Percentiles rank a stretch among this genome's conserved stretches.
These are phyloP conservation scores for Saitozyma podzolica DNA, from an alignment of 768 basidiomycete species.

Conservation along the genomic window DNA sequence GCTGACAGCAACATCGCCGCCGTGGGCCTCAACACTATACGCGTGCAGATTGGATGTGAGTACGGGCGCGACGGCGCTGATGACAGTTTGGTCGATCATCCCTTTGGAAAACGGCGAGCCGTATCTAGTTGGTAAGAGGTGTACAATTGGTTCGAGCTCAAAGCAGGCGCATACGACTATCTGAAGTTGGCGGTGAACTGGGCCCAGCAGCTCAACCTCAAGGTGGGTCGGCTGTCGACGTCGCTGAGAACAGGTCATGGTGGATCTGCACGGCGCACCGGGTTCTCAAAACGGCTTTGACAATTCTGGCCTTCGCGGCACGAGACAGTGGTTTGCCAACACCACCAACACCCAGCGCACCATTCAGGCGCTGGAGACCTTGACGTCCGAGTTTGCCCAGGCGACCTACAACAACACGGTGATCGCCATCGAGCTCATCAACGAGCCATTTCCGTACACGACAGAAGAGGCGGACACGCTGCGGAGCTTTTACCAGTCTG, in stretches of 20 bases:
- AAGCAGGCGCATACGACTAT: constrained; percentile 40
- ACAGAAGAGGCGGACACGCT: constrained; percentile 28
- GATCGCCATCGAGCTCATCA: constrained; percentile 46
- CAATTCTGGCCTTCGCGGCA: constrained; percentile 42
- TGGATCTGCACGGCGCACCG: constrained; percentile 50
- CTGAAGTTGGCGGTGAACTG: constrained; percentile 45
- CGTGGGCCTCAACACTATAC: constrained; percentile 48
- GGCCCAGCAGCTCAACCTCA: constrained; percentile 40
- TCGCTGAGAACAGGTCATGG: constrained; percentile 26
- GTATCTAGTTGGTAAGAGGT: constrained; percentile 7
- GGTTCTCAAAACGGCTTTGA: constrained; percentile 49
- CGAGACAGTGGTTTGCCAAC: constrained; percentile 45
- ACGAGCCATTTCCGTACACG: constrained; percentile 45
- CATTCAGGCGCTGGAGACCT: constrained; percentile 33
- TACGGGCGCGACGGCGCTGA: neutral
- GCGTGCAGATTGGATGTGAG: constrained; percentile 50
- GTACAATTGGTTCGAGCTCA: too few relatives aligned
- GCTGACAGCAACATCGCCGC: constrained; percentile 17
- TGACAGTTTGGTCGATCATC: constrained; percentile 47
- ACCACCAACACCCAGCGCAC: constrained; percentile 39
- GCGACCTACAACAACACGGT: constrained; percentile 36
- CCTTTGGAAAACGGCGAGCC: constrained; percentile 41
- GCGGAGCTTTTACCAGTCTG: constrained; percentile 33
- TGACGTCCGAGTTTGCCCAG: constrained; percentile 45
- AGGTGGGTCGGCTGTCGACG: constrained; percentile 11